These are phyloP conservation scores for Oxytropis ochrocephala DNA, from an alignment of 306 rosid species.

Conservation along the genomic window DNA sequence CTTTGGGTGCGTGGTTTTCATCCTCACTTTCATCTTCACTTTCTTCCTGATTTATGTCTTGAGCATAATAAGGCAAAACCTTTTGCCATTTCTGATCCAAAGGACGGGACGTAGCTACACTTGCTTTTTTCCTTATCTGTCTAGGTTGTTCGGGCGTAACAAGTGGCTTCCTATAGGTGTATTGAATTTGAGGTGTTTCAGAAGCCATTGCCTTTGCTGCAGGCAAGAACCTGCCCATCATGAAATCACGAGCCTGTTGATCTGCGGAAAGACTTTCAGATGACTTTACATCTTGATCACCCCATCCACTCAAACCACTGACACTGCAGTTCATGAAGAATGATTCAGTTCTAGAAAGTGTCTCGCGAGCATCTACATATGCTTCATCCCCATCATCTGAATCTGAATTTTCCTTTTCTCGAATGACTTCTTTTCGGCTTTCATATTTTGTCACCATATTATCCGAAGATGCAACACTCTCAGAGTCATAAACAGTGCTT, in stretches of 20 bases:
- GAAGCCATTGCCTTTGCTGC: constrained; percentile 97
- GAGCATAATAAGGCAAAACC: constrained; percentile 36
- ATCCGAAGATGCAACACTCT: constrained; percentile 27
- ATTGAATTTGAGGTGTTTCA: constrained; percentile 46
- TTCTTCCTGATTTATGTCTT: constrained; percentile 33
- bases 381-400: constrained; percentile 64
- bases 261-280: constrained; percentile 47
- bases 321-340: constrained; percentile 71
- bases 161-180: constrained; percentile 46
- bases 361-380: constrained; percentile 65
- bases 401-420: constrained; percentile 28
- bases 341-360: constrained; percentile 74
- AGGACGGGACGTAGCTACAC: constrained; percentile 26
- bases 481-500: constrained; percentile 25
- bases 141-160: constrained; percentile 40
- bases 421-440: constrained; percentile 20
- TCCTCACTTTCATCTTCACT: constrained; percentile 57
- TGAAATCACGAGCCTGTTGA: constrained; percentile 74
- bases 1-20: constrained; percentile 38
- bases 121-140: constrained; percentile 28
- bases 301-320: constrained; percentile 75
- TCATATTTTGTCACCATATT: constrained; percentile 28
- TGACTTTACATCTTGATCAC: constrained; percentile 43
- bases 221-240: constrained; percentile 81
- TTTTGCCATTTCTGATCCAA: constrained; percentile 31